These are phyloP conservation scores for Periconia sp. DNA, from an alignment of 2,329 filamentous ascomycete species.

Conservation along the genomic window DNA sequence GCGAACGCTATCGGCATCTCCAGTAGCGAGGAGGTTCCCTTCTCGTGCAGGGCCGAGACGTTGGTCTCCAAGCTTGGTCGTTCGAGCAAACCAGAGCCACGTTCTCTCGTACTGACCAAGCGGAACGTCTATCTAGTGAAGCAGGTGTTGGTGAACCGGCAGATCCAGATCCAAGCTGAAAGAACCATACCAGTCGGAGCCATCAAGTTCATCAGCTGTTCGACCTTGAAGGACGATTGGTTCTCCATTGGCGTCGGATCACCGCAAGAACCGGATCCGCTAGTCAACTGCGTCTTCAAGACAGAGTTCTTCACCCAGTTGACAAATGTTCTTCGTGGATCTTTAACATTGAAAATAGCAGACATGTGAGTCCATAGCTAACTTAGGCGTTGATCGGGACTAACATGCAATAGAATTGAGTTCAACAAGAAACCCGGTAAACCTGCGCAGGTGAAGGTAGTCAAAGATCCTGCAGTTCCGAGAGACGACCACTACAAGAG, in stretches of 20 bases:
- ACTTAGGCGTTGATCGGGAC: constrained; percentile 5
- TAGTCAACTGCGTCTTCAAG: constrained; percentile 92
- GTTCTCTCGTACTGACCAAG: constrained; percentile 82
- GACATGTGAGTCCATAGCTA: constrained; percentile 60
- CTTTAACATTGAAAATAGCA: constrained; percentile 81
- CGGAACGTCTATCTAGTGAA: constrained; percentile 89
- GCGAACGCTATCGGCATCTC: constrained; percentile 75
- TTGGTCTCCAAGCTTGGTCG: constrained; percentile 94
- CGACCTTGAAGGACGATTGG: constrained; percentile 91
- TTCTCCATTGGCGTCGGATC: constrained; percentile 92
- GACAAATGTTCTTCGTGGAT: constrained; percentile 76
- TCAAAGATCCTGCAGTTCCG: constrained; percentile 80
- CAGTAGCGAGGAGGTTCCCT: constrained; percentile 76
- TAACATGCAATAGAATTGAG: constrained; percentile 66
- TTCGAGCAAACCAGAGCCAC: constrained; percentile 89
- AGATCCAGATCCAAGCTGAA: constrained; percentile 81
- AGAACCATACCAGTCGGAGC: constrained; percentile 81
- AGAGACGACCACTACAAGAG: constrained; percentile 91
- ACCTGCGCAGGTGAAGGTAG: constrained; percentile 82
- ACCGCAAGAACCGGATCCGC: constrained; percentile 88
- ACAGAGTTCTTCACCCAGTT: constrained; percentile 97
- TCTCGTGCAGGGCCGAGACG: constrained; percentile 90
- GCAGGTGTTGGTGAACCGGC: constrained; percentile 80
- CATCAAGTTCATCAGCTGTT: constrained; percentile 85
- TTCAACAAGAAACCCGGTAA: constrained; percentile 99